phyloP scores from a whole-genome alignment of 2,329 filamentous ascomycete species.

The Fusarium nisikadoi region DNA sequence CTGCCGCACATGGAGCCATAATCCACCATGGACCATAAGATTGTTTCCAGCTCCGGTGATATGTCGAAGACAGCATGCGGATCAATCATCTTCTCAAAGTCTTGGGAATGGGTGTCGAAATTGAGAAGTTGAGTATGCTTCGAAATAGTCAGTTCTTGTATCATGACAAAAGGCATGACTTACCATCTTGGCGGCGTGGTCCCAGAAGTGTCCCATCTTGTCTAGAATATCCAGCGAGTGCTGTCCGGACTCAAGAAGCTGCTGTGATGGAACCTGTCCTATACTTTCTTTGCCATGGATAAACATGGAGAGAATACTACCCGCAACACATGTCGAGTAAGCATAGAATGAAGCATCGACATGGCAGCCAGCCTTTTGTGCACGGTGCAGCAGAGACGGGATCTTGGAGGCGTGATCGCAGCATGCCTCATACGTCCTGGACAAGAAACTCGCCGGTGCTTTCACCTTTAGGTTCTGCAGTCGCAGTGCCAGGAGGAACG shows the following conservation, averaged over 20 bases:
- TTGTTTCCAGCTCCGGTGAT: no score
- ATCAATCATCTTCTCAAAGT: no score
- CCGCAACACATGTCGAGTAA: neutral
- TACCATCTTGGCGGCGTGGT: constrained; percentile 28
- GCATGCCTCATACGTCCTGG: neutral
- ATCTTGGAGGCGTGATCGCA: neutral
- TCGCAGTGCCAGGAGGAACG: neutral
- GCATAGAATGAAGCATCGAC: neutral
- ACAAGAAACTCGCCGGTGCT: neutral
- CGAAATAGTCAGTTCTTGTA: accelerated
- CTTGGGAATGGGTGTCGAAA: no score
- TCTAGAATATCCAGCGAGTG: neutral
- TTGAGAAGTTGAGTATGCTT: neutral
- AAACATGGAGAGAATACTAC: neutral
- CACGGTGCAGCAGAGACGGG: neutral
- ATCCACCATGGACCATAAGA: no score
- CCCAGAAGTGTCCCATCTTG: constrained; percentile 12
- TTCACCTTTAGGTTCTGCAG: accelerated
- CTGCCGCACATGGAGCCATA: no score
- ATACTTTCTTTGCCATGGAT: neutral
- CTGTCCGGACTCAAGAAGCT: neutral
- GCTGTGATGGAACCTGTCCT: neutral
- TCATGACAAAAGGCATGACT: accelerated
- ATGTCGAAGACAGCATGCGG: no score
- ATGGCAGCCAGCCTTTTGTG: neutral